Evolutionary conservation across 495 filamentous ascomycete genomes (phyloP).

Genomic region (Penicillium paxilli): DNA sequence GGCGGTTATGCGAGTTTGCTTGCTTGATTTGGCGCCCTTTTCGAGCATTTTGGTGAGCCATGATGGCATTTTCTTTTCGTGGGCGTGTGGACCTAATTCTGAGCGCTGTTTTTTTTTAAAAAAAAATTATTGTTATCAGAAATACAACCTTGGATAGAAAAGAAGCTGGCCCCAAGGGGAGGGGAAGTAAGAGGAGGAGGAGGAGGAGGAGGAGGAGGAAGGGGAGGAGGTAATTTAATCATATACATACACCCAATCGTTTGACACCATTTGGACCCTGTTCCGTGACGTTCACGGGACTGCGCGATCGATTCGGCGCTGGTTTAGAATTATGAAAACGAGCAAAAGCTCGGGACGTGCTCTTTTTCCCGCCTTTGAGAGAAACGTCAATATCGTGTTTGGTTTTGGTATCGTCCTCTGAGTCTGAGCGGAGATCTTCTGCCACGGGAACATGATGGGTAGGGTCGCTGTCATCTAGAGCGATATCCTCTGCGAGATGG

Average conservation of each 20-base stretch:
- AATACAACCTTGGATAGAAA: too few relatives aligned
- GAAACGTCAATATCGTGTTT: conserved; percentile 1
- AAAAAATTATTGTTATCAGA: too few relatives aligned
- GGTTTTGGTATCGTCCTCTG: too few relatives aligned
- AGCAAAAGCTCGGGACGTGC: conserved; percentile 12
- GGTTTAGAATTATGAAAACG: conserved; percentile 13
- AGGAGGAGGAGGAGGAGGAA: background rate
- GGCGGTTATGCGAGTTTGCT: conserved; percentile 52
- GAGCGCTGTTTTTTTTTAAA: conserved; percentile 29
- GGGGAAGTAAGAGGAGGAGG: background rate
- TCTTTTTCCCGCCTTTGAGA: conserved; percentile 15
- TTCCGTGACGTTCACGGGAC: conserved; percentile 8
- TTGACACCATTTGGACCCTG: conserved; percentile 18
- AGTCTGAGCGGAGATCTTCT: conserved; percentile 8
- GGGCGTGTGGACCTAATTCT: conserved; percentile 82
- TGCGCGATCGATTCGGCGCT: conserved; percentile 8
- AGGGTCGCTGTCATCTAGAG: conserved; percentile 41
- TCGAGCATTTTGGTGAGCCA: conserved; percentile 72
- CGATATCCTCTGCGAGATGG: conserved; percentile 62
- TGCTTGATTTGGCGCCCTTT: conserved; percentile 57
- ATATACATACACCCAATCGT: conserved; percentile 42
- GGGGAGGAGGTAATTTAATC: background rate
- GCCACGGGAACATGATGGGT: background rate
- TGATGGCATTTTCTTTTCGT: conserved; percentile 85
- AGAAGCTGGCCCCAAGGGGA: too few relatives aligned